Percentiles rank a stretch among this genome's conserved stretches.
phyloP scores from a whole-genome alignment of 2,329 filamentous ascomycete species.

The Penicillium freii region DNA sequence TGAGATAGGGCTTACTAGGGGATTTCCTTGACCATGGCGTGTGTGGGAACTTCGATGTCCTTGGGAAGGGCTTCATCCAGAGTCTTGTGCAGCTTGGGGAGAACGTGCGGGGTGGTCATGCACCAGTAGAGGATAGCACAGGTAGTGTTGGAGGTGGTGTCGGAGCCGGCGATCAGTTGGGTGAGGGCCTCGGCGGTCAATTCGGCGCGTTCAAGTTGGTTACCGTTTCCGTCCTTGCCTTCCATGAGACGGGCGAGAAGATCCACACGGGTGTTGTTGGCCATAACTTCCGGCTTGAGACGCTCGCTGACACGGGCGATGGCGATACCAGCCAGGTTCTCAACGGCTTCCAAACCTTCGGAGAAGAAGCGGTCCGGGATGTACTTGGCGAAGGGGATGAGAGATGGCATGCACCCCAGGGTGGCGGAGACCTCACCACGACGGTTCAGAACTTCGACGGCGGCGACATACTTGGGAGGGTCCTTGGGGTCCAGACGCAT shows the following conservation, averaged over 20 bases:
- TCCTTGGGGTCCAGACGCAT: conserved; percentile 62
- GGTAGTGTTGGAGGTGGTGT: conserved; percentile 68
- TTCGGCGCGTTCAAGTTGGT: conserved; percentile 72
- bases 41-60: conserved; percentile 63
- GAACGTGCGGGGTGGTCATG: conserved; percentile 65
- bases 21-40: conserved; percentile 70
- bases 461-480: conserved; percentile 67
- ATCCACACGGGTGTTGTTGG: conserved; percentile 67
- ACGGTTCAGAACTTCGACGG: conserved; percentile 84
- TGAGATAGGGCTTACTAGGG: conserved; percentile 55
- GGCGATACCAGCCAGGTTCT: conserved; percentile 82
- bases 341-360: conserved; percentile 69
- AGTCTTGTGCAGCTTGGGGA: conserved; percentile 70
- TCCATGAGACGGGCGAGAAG: conserved; percentile 82
- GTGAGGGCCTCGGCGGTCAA: conserved; percentile 86
- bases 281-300: conserved; percentile 63
- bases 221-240: conserved; percentile 75
- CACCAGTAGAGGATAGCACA: conserved; percentile 82
- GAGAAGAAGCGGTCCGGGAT: conserved; percentile 80
- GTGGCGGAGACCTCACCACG: conserved; percentile 82
- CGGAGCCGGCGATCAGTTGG: conserved; percentile 73
- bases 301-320: conserved; percentile 75
- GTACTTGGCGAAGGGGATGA: conserved; percentile 78
- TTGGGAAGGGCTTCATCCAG: conserved; percentile 68
- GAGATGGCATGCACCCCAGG: conserved; percentile 68